phyloP scores from a whole-genome alignment of 768 basidiomycete genomes.

The Lactarius vividus region DNA sequence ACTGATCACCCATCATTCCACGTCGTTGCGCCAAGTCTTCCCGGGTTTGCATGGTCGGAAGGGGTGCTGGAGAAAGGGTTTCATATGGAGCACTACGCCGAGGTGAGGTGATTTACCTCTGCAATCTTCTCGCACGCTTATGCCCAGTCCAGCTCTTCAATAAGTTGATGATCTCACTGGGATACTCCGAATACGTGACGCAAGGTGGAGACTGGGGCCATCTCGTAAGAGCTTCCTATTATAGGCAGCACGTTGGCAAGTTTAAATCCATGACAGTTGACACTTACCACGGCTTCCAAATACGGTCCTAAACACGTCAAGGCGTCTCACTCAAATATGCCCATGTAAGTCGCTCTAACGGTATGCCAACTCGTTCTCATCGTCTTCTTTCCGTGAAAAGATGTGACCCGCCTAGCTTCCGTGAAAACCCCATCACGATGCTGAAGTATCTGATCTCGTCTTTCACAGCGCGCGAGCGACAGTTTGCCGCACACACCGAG shows the following conservation, averaged over 20 bases:
- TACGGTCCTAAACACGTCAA: slow-evolving; percentile 34
- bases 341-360: background rate
- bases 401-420: too few species aligned
- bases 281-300: slow-evolving; percentile 28
- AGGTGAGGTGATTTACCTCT: slow-evolving; percentile 33
- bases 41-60: slow-evolving; percentile 54
- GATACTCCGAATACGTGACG: slow-evolving; percentile 38
- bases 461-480: too few species aligned
- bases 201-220: slow-evolving; percentile 52
- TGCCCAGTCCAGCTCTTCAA: slow-evolving; percentile 27
- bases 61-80: slow-evolving; percentile 50
- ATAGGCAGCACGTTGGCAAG: background rate
- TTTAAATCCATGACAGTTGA: slow-evolving; percentile 31
- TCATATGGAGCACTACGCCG: slow-evolving; percentile 43
- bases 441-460: too few species aligned
- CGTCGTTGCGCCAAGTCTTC: slow-evolving; percentile 50
- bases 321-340: slow-evolving; percentile 36
- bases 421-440: too few species aligned
- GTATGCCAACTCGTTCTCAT: too few species aligned
- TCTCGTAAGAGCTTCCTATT: slow-evolving; percentile 29
- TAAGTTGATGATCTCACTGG: slow-evolving; percentile 35
- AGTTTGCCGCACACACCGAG: too few species aligned
- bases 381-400: too few species aligned
- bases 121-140: background rate
- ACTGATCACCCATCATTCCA: slow-evolving; percentile 50